Percentiles rank a stretch among this genome's conserved stretches.
Evolutionary conservation across 306 rosid genomes (phyloP).

Genomic region (Cucurbita argyrosperma): DNA sequence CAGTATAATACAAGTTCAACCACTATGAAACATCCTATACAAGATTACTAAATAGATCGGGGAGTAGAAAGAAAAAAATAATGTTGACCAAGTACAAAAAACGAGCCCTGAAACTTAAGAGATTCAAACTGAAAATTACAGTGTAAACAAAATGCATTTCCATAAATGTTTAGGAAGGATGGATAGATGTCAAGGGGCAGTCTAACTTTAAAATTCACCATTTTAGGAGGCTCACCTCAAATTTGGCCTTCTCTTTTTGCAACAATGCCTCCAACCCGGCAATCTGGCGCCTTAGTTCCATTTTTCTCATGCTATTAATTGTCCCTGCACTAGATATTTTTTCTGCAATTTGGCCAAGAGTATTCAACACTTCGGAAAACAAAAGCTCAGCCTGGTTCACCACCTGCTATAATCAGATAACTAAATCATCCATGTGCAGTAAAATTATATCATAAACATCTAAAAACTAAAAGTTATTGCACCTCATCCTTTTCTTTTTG

Average conservation of each 20-base stretch:
- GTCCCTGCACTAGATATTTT: constrained; percentile 14
- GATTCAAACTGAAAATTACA: background rate
- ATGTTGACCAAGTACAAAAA: background rate
- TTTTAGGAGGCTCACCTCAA: constrained; percentile 45
- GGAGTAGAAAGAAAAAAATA: background rate
- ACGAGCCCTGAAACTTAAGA: background rate
- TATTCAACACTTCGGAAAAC: constrained; percentile 74
- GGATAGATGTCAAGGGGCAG: background rate
- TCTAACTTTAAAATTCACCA: background rate
- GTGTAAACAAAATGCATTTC: background rate
- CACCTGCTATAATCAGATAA: constrained; percentile 38
- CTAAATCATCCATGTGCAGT: background rate
- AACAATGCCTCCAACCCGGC: constrained; percentile 56
- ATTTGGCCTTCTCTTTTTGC: constrained; percentile 71
- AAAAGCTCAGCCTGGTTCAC: constrained; percentile 61
- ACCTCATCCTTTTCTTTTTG: constrained; percentile 73
- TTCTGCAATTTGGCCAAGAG: constrained; percentile 62
- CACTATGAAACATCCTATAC: background rate
- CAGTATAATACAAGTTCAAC: background rate
- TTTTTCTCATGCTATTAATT: constrained; percentile 21
- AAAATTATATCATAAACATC: background rate
- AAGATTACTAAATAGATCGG: background rate
- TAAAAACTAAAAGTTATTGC: background rate
- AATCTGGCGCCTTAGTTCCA: constrained; percentile 47
- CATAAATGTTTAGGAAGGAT: background rate